Evolutionary conservation across 2,329 filamentous ascomycete genomes (phyloP), one percentile per base, ranked within the genome.

Genomic region (Chrysosporium keratinophilum): DNA sequence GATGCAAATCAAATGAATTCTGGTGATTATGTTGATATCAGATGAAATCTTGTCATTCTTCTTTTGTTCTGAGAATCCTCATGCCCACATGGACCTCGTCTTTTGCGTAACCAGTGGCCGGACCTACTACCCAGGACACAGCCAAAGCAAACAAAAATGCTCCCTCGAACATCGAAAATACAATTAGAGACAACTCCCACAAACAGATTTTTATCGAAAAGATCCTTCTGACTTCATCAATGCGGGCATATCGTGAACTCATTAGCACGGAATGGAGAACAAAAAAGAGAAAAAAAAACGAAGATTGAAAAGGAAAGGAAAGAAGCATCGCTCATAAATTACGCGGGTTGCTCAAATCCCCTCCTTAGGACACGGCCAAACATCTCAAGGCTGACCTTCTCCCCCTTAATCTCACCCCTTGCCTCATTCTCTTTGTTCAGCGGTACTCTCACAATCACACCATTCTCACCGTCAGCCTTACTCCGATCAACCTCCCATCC

Each of bases 371-470:
- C 83, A 62, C 88, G 65, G 20, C 71, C 71, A 60, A 75, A 75
- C 71, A 72, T 72, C 44, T 75, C 73, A 41, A 75, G 63, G 15
- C 68, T 72, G n/a, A 98, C 93, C 61, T 93, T 90, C 78, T 98
- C 93, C 64, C 90, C 82, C 65, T 96, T 94, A 70, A 96, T 87
- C 40, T 89, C 85, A 71, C 93, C 93, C 78, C 94, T 88, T 43
- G 89, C 93, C 80, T 97, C 91, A 70, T 96, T 96, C 74, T 98
- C 93, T 67, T 93, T 87, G 76, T 98, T 98, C 65, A 84, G 77
- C 54, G 93, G 93, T 54, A 98, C 81, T 69, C 81, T 81, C 59
- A 96, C 83, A 42, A 74, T 66, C n/a, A 60, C 57, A 19, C 59
- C 57, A 48, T 60, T 63, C 35, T 58, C 55, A 6, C 57, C 60